Base-by-base conservation (phyloP, 441 rosid species). In the Aquilaria agallochum region DNA sequence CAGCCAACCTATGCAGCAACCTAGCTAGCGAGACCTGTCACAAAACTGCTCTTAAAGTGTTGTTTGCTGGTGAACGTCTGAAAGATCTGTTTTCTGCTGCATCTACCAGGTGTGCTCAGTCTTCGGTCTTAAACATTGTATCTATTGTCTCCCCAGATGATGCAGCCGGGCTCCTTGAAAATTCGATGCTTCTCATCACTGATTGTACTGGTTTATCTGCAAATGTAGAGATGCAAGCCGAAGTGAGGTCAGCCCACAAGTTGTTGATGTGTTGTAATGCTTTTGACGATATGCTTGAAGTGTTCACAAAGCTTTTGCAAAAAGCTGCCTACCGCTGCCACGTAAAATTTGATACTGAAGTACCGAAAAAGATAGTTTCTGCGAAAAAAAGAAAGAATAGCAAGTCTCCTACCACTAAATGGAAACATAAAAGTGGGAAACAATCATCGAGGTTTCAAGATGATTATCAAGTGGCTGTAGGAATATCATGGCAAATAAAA, bases 401-500 rank as follows among this genome's bases (percentile, higher is more conserved):
- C 53, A 84, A 76, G 69, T 81, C 84, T 14, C 68, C 85, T 4
- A 72, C 65, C 50, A 83, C 72, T 34, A 88, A 81, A 72, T 81
- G 93, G 91, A 86, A 77, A 69, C 82, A 78, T 68, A 74, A 62
- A 36, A 69, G 80, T 27, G 77, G 80, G 47, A 85, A 77, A 76
- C 78, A 55, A 60, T 70, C 82, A 45, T 67, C 81, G 44, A 81
- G 70, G 80, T 84, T 92, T 53, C 76, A 81, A 74, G 83, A 85
- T 53, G 96, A 86, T 76, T 92, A 88, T 74, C 73, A 60, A 51
- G 66, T 78, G 68, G 80, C 95, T 70, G 80, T 81, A 48, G 99
- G 97, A 71, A 73, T 89, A 79, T 86, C 98, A 50, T 95, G 98
- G 97, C 98, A 95, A 67, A 74, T 95, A 74, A 90, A 84, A 76